Base-by-base conservation (phyloP, 75 land plant species). In the Sequoiadendron giganteum region DNA sequence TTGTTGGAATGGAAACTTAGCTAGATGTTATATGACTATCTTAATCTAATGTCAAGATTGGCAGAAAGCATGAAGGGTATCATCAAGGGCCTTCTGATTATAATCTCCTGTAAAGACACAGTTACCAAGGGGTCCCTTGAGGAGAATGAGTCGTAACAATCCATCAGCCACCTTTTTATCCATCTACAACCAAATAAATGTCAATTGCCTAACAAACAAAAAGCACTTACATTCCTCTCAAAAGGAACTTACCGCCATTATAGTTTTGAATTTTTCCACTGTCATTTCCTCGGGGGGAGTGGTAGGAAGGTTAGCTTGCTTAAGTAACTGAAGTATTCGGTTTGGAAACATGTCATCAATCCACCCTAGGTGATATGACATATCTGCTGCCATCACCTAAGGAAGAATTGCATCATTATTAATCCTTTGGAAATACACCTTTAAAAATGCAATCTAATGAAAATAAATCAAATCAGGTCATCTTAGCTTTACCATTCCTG, bases 131-230 rank as follows among this genome's bases (percentile, higher is more conserved):
- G 96, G 93, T 25, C 99, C 99, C 86, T 95, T 97, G 85, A 98
- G 88, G 47, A 98, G 96, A 58, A 98, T 97, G 73, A 98, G 94
- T 88, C 96, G 90, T 83, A 98, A 92, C 70, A 93, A 76, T 15
- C 99, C 99, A 92, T 98, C 99, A 65, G 98, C 99, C 28, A 98
- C 99, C 95, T 98, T 98, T 90, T 98, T 98, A 86, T 98, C 99
- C 45, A 98, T 93, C 98, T 96, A 86, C 45, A 77, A n/a, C 52
- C 38, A 76, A 78, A 90, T 83, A 85, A n/a, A n/a, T n/a, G n/a
- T n/a, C n/a, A n/a, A 85, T 2, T 52, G 36, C 43, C 38, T 34
- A 85, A 36, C 65, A 13, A 81, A 21, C 45, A 43, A 28, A 79
- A 79, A 43, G 43, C 13, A 61, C 28, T 10, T 36, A 32, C 21